These are phyloP conservation scores for Suhomyces panamericanus DNA, from an alignment of 1,139 yeast species.

Conservation along the genomic window DNA sequence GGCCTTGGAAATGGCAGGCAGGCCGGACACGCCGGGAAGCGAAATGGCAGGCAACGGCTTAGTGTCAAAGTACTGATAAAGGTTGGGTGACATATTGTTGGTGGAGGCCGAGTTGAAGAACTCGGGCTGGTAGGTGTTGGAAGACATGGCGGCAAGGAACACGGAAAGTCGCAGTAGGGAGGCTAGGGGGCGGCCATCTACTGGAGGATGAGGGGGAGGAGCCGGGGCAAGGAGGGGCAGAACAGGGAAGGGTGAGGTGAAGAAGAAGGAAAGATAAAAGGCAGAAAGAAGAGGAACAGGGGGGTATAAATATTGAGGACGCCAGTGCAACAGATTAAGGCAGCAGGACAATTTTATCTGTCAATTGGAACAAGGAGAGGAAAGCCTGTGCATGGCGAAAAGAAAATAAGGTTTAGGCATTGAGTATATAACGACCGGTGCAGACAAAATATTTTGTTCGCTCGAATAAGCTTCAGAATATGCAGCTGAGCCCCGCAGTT, in stretches of 20 bases:
- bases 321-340: not conserved
- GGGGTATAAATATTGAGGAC: not conserved
- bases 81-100: conserved; percentile 3
- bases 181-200: conserved; percentile 1
- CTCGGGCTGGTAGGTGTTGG: conserved; percentile 13
- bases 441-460: conserved; percentile 4
- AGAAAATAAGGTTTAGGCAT: not conserved
- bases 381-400: conserved; percentile 1
- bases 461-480: conserved; percentile 1
- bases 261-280: not conserved
- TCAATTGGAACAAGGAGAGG: conserved; percentile 8
- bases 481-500: conserved; percentile 3
- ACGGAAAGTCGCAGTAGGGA: not conserved
- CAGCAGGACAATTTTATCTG: conserved; percentile 8
- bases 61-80: conserved; percentile 12
- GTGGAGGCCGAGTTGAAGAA: conserved; percentile 9
- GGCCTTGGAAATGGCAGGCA: conserved; percentile 1
- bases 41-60: conserved; percentile 14
- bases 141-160: conserved; percentile 6
- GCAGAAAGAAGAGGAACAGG: not conserved
- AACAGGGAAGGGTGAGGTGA: not conserved
- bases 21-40: conserved; percentile 8
- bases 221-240: not conserved
- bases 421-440: conserved; percentile 1
- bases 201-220: not conserved